These are phyloP conservation scores for Pichia sp. DNA, from an alignment of 1,139 yeast species.

Conservation along the genomic window DNA sequence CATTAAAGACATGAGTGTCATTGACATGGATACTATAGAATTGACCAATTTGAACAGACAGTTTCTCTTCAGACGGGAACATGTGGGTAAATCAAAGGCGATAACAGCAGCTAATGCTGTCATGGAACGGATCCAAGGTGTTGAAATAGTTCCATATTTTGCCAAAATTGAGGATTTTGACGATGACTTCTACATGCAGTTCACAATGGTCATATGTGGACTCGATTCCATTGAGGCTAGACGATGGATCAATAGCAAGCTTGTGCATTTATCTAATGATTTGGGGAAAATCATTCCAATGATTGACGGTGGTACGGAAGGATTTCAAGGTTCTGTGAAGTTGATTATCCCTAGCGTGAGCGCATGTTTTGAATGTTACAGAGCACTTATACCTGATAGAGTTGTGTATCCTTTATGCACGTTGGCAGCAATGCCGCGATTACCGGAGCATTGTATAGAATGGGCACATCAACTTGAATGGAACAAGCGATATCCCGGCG, in stretches of 20 bases:
- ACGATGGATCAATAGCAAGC: constrained; percentile 79
- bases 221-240: constrained; percentile 87
- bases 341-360: constrained; percentile 79
- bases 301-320: constrained; percentile 96
- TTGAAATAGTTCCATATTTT: constrained; percentile 49
- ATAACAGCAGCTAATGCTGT: constrained; percentile 67
- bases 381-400: constrained; percentile 65
- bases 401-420: constrained; percentile 88
- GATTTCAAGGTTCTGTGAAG: constrained; percentile 87
- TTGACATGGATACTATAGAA: constrained; percentile 95
- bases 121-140: constrained; percentile 36
- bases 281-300: constrained; percentile 56
- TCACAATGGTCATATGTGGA: constrained; percentile 77
- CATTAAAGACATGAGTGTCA: constrained; percentile 66
- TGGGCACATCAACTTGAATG: constrained; percentile 82
- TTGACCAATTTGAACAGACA: constrained; percentile 89
- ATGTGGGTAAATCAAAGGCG: constrained; percentile 80
- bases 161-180: constrained; percentile 70
- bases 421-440: constrained; percentile 85
- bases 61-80: constrained; percentile 69
- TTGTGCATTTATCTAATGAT: constrained; percentile 37
- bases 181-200: constrained; percentile 57
- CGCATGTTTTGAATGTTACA: constrained; percentile 90
- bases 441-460: constrained; percentile 92
- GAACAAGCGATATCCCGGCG: constrained; percentile 43